phyloP scores from a whole-genome alignment of 176 grass and related monocot genomes.

The Cenchrus americanus region DNA sequence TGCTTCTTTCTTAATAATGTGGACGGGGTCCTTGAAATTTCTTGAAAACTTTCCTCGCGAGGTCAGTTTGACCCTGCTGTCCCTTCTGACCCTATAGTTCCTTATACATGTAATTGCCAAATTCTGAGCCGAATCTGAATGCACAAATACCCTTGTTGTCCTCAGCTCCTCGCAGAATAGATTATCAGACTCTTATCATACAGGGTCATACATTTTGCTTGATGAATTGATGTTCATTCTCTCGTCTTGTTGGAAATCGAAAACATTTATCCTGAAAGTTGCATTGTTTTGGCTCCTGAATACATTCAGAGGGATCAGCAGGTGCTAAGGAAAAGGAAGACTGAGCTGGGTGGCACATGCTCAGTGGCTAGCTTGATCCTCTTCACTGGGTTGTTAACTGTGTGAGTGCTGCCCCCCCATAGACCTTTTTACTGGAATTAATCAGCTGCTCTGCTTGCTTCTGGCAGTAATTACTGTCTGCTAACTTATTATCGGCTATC shows the following conservation, averaged over 20 bases:
- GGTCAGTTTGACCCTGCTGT: not conserved
- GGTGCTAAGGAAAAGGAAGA: conserved; percentile 79
- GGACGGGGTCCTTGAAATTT: not conserved
- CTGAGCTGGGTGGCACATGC: conserved; percentile 85
- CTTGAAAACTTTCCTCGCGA: not conserved
- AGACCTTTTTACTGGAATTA: not conserved
- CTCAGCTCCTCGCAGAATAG: not conserved
- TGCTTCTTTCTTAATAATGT: not conserved
- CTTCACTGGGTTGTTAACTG: conserved; percentile 78
- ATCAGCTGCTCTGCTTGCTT: conserved; percentile 2
- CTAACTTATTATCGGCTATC: not conserved
- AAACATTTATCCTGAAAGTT: not conserved
- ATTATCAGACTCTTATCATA: not conserved
- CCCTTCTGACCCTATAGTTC: not conserved
- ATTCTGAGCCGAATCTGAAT: conserved; percentile 10
- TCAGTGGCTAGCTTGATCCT: conserved; percentile 74
- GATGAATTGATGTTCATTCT: not conserved
- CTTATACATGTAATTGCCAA: not conserved
- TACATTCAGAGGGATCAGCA: conserved; percentile 74
- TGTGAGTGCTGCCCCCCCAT: conserved; percentile 51
- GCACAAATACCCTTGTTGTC: not conserved
- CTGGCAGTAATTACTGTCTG: not conserved
- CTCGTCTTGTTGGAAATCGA: not conserved
- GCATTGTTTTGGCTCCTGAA: conserved; percentile 27
- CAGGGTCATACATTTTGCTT: not conserved